A percentile compares a stretch with the other conserved stretches of the same genome.
These are phyloP conservation scores for Peronospora belbahrii DNA, from an alignment of 352 stramenopile genomes.

Conservation along the genomic window DNA sequence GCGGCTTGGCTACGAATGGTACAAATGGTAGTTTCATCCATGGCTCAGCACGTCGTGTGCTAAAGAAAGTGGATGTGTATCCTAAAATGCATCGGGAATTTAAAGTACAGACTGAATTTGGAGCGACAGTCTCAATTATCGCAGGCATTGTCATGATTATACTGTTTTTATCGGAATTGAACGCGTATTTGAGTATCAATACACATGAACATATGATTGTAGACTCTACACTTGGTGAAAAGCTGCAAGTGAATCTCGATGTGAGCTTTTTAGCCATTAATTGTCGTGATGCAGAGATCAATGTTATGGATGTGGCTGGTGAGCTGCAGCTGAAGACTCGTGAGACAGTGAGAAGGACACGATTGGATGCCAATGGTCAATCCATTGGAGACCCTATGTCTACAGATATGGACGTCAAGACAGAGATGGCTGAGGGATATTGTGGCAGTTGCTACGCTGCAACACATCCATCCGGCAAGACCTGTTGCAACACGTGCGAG, in stretches of 20 bases:
- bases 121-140: slow-evolving; percentile 44
- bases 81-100: slow-evolving; percentile 95
- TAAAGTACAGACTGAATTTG: slow-evolving; percentile 91
- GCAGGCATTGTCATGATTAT: slow-evolving; percentile 14
- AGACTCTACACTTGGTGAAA: slow-evolving; percentile 91
- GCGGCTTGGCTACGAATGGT: slow-evolving; percentile 10
- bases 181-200: slow-evolving; percentile 66
- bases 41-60: slow-evolving; percentile 42
- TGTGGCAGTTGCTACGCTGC: slow-evolving; percentile 94
- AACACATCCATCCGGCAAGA: slow-evolving; percentile 50
- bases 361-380: slow-evolving; percentile 70
- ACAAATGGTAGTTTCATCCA: slow-evolving; percentile 30
- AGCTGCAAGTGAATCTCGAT: slow-evolving; percentile 96
- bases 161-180: slow-evolving; percentile 68
- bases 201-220: slow-evolving; percentile 93
- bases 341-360: slow-evolving; percentile 91
- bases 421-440: slow-evolving; percentile 74
- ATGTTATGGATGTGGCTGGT: slow-evolving; percentile 97
- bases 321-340: slow-evolving; percentile 96
- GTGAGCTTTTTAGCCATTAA: slow-evolving; percentile 95
- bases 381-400: slow-evolving; percentile 48
- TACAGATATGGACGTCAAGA: slow-evolving; percentile 24
- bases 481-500: slow-evolving; percentile 80
- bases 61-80: slow-evolving; percentile 89
- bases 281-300: slow-evolving; percentile 96